Conservation (phyloP, 352 stramenopile species). For the Pythium apleroticum region DNA sequence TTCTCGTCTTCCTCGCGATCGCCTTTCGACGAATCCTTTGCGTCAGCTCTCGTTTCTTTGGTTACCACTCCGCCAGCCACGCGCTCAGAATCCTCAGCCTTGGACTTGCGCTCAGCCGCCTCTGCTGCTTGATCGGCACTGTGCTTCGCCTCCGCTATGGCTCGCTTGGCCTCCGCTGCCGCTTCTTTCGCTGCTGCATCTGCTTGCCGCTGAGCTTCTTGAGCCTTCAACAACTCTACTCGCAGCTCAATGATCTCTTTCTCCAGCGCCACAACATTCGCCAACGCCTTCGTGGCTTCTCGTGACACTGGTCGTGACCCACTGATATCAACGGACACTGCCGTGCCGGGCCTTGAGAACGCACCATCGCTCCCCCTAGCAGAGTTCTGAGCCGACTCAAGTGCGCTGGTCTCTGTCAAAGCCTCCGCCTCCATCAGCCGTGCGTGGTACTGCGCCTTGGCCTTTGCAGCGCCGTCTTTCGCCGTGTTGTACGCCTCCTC, state of each 20-base stretch:
- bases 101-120: not conserved
- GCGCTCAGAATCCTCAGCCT: not conserved
- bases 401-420: slow-evolving; percentile 48
- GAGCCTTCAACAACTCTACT: not conserved
- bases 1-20: not conserved
- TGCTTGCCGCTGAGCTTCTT: slow-evolving; percentile 1
- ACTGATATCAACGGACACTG: not conserved
- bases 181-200: slow-evolving; percentile 6
- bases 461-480: slow-evolving; percentile 36
- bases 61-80: not conserved
- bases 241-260: slow-evolving; percentile 22
- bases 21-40: not conserved
- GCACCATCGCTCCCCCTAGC: not conserved
- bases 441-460: slow-evolving; percentile 53
- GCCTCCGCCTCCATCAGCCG: slow-evolving; percentile 48
- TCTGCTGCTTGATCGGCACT: not conserved
- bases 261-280: slow-evolving; percentile 12
- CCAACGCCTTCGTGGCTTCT: not conserved
- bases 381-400: slow-evolving; percentile 15
- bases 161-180: slow-evolving; percentile 1
- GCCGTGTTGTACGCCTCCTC: slow-evolving; percentile 50
- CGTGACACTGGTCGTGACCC: slow-evolving; percentile 10
- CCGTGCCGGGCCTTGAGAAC: slow-evolving; percentile 3
- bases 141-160: slow-evolving; percentile 12
- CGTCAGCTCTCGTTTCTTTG: not conserved